Evolutionary conservation across 1,284 basidiomycete species (phyloP), one percentile per base, ranked within the genome.

Genomic region (Fistulina hepatica): DNA sequence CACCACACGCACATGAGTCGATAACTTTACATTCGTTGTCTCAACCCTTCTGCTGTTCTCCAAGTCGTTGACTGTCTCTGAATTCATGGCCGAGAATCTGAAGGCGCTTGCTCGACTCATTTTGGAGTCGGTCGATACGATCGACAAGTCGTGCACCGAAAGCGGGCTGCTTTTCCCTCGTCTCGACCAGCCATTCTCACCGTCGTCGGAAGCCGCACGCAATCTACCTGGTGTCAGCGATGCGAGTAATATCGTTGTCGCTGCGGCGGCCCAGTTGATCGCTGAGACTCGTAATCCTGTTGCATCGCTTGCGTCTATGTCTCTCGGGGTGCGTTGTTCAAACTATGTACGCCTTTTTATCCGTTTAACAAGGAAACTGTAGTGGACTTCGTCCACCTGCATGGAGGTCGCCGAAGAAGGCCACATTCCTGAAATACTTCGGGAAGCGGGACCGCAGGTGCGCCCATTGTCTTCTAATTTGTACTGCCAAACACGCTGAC

Each of bases 221-320:
- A 30, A 40, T 6, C 44, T 52, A 22, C 51, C 55, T 2, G 50
- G 30, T 11, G 54, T 56, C 2, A 46, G 49, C 3, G 53, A 59
- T 17, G 56, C 58, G 3, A 53, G 57, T 2, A 54, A 46, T 27
- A 41, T 59, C 9, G 55, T 63, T 31, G 48, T 52, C 16, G 56
- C 63, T 3, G 63, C 64, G 2, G 58, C 61, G 0, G 43, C 51
- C 5, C 64, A 65, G 40, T 51, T 67, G 3, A 55, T 52, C 12
- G 56, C 56, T 10, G 53, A 58, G 11, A 44, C 63, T 2, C 42
- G 52, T 5, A 51, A 55, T n/a, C 59, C 63, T 0, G 52, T 50
- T 2, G 28, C 52, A 4, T 47, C 56, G 0, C 25, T 63, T 9
- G 52, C 49, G 21, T 46, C 52, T 25, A 37, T 49, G 8, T 45